Percentiles rank a stretch among this genome's conserved stretches.
Evolutionary conservation across 768 basidiomycete species (phyloP).

Genomic region (Nidularia sp.): DNA sequence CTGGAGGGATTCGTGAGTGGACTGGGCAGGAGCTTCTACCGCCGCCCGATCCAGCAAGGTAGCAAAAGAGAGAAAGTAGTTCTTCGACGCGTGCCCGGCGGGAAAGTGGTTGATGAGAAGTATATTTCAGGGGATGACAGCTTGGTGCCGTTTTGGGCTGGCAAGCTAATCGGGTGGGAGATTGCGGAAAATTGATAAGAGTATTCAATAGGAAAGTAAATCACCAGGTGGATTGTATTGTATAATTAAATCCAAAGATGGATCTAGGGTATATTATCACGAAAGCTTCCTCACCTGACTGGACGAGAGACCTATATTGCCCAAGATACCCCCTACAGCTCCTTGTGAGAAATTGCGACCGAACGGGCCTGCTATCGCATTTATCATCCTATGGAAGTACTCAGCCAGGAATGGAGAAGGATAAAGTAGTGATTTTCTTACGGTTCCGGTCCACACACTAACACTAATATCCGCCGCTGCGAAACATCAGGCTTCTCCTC

Average conservation of each 20-base stretch:
- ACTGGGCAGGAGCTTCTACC: slow-evolving; percentile 82
- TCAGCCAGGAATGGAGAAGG: neutral
- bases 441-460: slow-evolving; percentile 86
- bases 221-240: neutral
- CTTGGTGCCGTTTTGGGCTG: slow-evolving; percentile 87
- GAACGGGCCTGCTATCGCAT: slow-evolving; percentile 69
- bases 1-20: slow-evolving; percentile 76
- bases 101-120: slow-evolving; percentile 37
- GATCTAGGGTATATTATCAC: slow-evolving; percentile 2
- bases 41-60: slow-evolving; percentile 16
- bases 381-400: slow-evolving; percentile 57
- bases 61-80: slow-evolving; percentile 28
- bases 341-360: slow-evolving; percentile 78
- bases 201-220: neutral
- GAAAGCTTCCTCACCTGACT: slow-evolving; percentile 60
- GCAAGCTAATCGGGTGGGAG: slow-evolving; percentile 75
- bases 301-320: slow-evolving; percentile 56
- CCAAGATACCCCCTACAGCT: slow-evolving; percentile 59
- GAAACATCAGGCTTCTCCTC: slow-evolving; percentile 10
- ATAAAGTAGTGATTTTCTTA: slow-evolving; percentile 29
- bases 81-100: slow-evolving; percentile 35
- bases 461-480: slow-evolving; percentile 48
- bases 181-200: slow-evolving; percentile 21
- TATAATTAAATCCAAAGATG: neutral
- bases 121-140: slow-evolving; percentile 45